These are phyloP conservation scores for Flaveria bidentis DNA, from an alignment of 129 eudicot species.

Conservation along the genomic window DNA sequence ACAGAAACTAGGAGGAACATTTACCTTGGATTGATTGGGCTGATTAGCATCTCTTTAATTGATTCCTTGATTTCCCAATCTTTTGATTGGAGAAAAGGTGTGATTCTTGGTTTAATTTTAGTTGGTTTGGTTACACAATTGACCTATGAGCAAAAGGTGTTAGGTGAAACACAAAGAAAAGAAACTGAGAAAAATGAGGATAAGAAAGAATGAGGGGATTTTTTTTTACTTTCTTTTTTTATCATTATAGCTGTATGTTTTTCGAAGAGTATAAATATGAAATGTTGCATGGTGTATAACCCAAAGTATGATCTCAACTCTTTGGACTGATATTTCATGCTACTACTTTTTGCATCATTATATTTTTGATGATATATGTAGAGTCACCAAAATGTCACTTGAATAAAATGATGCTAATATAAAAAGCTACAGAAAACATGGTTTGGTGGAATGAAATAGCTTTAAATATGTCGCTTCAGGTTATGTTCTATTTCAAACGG, in stretches of 20 bases:
- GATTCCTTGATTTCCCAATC: slow-evolving; percentile 53
- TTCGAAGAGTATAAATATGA: slow-evolving; percentile 33
- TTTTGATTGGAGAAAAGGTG: slow-evolving; percentile 65
- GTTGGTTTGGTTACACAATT: slow-evolving; percentile 68
- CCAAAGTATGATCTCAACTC: slow-evolving; percentile 57
- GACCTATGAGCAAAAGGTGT: slow-evolving; percentile 70
- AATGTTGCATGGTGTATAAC: slow-evolving; percentile 78
- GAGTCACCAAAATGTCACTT: slow-evolving; percentile 48
- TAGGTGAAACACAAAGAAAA: slow-evolving; percentile 43
- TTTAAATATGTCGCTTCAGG: background rate
- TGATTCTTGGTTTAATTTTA: slow-evolving; percentile 61
- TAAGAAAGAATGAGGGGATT: slow-evolving; percentile 42
- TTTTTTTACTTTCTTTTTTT: background rate
- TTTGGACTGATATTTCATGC: slow-evolving; percentile 76
- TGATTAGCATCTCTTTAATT: slow-evolving; percentile 56
- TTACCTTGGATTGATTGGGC: slow-evolving; percentile 69
- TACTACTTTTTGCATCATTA: slow-evolving; percentile 57
- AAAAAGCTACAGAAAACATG: background rate
- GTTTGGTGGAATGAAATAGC: background rate
- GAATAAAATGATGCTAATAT: slow-evolving; percentile 46
- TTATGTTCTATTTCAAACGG: background rate
- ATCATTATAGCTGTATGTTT: slow-evolving; percentile 14
- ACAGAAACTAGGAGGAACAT: slow-evolving; percentile 62
- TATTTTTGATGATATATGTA: slow-evolving; percentile 48
- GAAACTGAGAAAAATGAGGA: slow-evolving; percentile 41